phyloP scores from a whole-genome alignment of 2,329 filamentous ascomycete species.

The Talaromyces atroroseus region DNA sequence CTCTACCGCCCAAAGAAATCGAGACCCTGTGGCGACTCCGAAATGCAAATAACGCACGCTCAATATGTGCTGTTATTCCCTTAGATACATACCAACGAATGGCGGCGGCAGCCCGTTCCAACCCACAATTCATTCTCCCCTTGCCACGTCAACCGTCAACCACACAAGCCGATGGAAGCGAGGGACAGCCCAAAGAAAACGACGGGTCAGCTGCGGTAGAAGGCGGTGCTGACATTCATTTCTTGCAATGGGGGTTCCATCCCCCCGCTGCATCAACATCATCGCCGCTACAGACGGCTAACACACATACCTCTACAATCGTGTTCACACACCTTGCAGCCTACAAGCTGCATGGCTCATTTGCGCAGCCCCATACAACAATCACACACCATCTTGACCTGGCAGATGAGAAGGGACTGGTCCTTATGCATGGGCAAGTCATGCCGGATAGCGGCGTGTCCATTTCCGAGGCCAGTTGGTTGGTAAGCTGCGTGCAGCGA shows the following conservation, averaged over 20 bases:
- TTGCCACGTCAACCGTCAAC: slow-evolving; percentile 51
- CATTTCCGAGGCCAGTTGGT: slow-evolving; percentile 77
- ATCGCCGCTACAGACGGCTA: slow-evolving; percentile 32
- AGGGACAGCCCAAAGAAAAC: not conserved
- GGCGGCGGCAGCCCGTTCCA: slow-evolving; percentile 61
- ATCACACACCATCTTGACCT: slow-evolving; percentile 88
- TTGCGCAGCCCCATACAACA: slow-evolving; percentile 85
- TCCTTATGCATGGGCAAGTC: slow-evolving; percentile 80
- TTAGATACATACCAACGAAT: slow-evolving; percentile 68
- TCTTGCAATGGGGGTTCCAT: slow-evolving; percentile 94
- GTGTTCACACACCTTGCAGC: slow-evolving; percentile 93
- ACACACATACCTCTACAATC: slow-evolving; percentile 62
- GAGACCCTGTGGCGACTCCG: slow-evolving; percentile 85
- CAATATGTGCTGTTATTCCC: slow-evolving; percentile 79
- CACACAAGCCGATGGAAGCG: slow-evolving; percentile 3
- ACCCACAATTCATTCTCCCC: slow-evolving; percentile 88
- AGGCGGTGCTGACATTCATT: slow-evolving; percentile 82
- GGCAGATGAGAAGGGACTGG: slow-evolving; percentile 65
- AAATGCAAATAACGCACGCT: slow-evolving; percentile 65
- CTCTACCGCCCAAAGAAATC: slow-evolving; percentile 74
- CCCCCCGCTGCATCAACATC: slow-evolving; percentile 41
- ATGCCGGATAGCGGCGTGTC: slow-evolving; percentile 69
- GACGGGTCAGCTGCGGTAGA: slow-evolving; percentile 25
- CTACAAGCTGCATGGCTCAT: slow-evolving; percentile 87
- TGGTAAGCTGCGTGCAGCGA: slow-evolving; percentile 87